Conservation (phyloP, 805 yeast genomes). For the Metschnikowia aberdeeniae region DNA sequence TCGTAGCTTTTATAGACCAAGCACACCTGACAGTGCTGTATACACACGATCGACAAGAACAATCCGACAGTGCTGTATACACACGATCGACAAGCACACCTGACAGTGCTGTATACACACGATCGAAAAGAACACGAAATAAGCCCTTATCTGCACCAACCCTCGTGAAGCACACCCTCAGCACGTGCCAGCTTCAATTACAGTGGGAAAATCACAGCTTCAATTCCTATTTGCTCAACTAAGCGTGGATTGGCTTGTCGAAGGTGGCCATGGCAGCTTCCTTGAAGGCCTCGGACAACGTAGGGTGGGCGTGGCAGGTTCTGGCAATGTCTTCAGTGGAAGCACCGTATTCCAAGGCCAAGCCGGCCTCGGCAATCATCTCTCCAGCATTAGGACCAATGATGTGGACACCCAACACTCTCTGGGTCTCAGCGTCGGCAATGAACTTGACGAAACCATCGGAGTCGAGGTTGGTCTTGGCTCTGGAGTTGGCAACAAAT, state of each 20-base stretch:
- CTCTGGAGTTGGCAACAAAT: slow-evolving; percentile 98
- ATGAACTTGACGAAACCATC: slow-evolving; percentile 96
- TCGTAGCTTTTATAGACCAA: background rate
- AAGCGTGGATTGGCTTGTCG: slow-evolving; percentile 78
- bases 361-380: slow-evolving; percentile 98
- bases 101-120: too few relatives aligned
- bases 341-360: slow-evolving; percentile 98
- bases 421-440: slow-evolving; percentile 95
- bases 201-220: too few relatives aligned
- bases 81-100: too few relatives aligned
- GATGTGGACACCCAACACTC: slow-evolving; percentile 94
- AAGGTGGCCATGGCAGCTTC: slow-evolving; percentile 94
- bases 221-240: too few relatives aligned
- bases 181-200: too few relatives aligned
- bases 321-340: slow-evolving; percentile 96
- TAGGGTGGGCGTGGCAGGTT: slow-evolving; percentile 98
- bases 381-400: slow-evolving; percentile 99
- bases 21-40: too few relatives aligned
- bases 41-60: too few relatives aligned
- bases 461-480: slow-evolving; percentile 94
- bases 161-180: too few relatives aligned
- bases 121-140: too few relatives aligned
- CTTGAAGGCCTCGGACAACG: slow-evolving; percentile 95
- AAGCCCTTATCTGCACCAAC: too few relatives aligned
- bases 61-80: too few relatives aligned